These are phyloP conservation scores for Stemphylium lycopersici DNA, from an alignment of 2,329 filamentous ascomycete genomes.

Conservation along the genomic window DNA sequence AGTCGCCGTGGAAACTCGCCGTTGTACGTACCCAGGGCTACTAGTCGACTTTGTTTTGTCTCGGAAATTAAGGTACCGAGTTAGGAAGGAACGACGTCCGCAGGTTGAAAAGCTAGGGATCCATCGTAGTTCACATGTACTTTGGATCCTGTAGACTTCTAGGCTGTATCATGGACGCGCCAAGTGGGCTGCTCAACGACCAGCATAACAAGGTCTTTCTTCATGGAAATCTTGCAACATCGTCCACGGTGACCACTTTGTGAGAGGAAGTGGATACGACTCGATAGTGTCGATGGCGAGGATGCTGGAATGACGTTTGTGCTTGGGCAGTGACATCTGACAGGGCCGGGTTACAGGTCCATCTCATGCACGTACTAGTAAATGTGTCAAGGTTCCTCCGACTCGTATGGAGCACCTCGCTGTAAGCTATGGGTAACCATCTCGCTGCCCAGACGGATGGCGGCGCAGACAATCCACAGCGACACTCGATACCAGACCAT, in stretches of 20 bases:
- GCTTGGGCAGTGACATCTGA: neutral
- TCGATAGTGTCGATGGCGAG: slow-evolving; percentile 5
- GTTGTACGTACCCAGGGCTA: neutral
- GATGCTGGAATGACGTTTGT: slow-evolving; percentile 6
- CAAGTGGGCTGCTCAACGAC: neutral
- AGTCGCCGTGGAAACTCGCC: too few species aligned
- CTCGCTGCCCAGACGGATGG: neutral
- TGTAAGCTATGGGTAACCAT: too few species aligned
- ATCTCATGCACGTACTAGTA: neutral
- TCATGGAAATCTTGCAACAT: neutral
- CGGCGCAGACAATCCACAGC: neutral
- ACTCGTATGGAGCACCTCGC: neutral
- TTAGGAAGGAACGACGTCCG: slow-evolving; percentile 1
- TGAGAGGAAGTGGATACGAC: slow-evolving; percentile 5
- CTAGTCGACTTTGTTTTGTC: neutral
- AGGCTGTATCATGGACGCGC: neutral
- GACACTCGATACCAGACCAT: neutral
- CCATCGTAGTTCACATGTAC: neutral
- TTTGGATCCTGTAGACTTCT: too few species aligned
- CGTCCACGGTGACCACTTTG: neutral
- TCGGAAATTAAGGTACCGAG: slow-evolving; percentile 5
- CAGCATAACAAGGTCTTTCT: neutral
- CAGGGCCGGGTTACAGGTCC: neutral
- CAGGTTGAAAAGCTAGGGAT: neutral
- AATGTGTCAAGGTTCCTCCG: neutral